Evolutionary conservation across 805 yeast genomes (phyloP).

Genomic region (Lachancea mirantina): DNA sequence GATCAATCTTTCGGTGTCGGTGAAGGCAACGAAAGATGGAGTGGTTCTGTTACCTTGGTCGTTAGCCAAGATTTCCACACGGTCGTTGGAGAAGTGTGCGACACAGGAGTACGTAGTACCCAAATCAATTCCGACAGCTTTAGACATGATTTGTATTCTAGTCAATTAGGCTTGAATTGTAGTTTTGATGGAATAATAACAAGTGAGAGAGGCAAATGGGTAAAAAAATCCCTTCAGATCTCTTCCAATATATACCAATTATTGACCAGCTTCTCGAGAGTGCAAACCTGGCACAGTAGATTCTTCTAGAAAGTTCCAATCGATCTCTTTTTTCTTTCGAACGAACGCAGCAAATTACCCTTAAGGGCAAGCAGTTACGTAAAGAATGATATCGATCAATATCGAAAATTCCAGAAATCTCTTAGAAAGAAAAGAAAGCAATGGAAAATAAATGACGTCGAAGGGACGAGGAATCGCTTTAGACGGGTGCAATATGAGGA

Average conservation of each 20-base stretch:
- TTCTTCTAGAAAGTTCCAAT: neutral
- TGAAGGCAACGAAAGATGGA: conserved; percentile 94
- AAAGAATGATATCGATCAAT: no score
- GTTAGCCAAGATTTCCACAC: conserved; percentile 93
- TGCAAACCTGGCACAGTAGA: no score
- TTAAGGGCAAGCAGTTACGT: no score
- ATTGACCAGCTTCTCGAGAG: no score
- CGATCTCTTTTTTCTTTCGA: no score
- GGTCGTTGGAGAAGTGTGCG: conserved; percentile 75
- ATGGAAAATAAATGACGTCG: no score
- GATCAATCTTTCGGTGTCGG: conserved; percentile 88
- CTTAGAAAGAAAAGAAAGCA: no score
- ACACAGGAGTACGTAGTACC: conserved; percentile 98
- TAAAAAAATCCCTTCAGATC: neutral
- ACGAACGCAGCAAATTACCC: no score
- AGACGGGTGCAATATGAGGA: no score
- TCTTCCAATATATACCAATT: conserved; percentile 5
- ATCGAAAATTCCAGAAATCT: no score
- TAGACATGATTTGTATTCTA: conserved; percentile 27
- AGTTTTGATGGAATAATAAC: neutral
- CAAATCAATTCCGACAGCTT: conserved; percentile 72
- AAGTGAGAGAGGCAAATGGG: no score
- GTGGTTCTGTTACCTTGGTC: conserved; percentile 99
- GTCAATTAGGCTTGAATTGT: conserved; percentile 1
- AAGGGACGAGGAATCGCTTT: no score